Evolutionary conservation across 2,329 filamentous ascomycete genomes (phyloP), one percentile per base, ranked within the genome.

Genomic region (Colletotrichum coccodes): DNA sequence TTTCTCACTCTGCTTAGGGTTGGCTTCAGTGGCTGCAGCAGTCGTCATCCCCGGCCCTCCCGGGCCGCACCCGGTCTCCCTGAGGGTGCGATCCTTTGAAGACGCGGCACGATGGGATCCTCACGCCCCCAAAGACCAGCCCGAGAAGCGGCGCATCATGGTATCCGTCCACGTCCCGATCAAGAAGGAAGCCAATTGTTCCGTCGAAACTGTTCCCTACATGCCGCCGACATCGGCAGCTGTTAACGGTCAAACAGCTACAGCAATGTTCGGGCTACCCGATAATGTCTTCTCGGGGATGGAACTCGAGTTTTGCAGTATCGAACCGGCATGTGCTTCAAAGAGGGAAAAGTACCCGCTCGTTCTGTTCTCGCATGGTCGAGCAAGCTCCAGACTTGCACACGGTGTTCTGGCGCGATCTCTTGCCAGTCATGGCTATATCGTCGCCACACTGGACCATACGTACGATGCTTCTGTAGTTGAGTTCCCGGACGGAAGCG

Each of bases 371-470:
- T 83, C 82, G 0, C 81, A 84, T 2, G 85, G 83, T 3, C 76
- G 81, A 21, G 80, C 79, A 1, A 79, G 78, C 4, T 81, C 81
- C 0, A 77, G 85, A 3, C 73, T 83, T 1, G 38, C 83, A 1
- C 84, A 87, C 71, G 78, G 75, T 9, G 79, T 78, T 5, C 76
- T 83, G 59, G 82, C 83, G 1, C 78, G 79, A 4, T 80, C 82
- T 4, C 75, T 88, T 5, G 83, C 84, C 0, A 83, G 81, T 16
- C 76, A 81, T 8, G 85, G 85, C 0, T 83, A 81, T 57, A 76
- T 81, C 1, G 82, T 88, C 2, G 75, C 85, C 21, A 75, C 82
- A 0, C 73, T 88, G 23, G 86, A 88, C 61, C 85, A 87, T 58
- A 80, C 85, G 0, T 81, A 83, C 40, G 85, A 87, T 54, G 77